These are phyloP conservation scores for Lathyrus tuberosus DNA, from an alignment of 306 rosid species.

Conservation along the genomic window DNA sequence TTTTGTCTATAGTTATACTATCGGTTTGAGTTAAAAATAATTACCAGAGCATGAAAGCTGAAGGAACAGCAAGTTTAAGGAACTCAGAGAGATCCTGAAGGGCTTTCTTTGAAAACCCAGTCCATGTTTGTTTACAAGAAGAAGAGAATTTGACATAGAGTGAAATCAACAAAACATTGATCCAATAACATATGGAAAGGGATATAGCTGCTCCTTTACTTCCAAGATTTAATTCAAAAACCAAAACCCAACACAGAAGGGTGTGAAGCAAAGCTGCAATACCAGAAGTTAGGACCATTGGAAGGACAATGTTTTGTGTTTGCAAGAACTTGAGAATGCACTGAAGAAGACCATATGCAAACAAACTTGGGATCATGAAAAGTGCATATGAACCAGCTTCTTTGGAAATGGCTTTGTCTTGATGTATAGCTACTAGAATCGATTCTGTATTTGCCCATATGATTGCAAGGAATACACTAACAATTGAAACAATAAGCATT, in stretches of 20 bases:
- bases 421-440: conserved; percentile 35
- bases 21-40: not conserved
- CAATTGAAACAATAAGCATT: conserved; percentile 46
- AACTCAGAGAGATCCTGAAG: conserved; percentile 45
- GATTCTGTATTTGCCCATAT: conserved; percentile 58
- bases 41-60: conserved; percentile 73
- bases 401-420: conserved; percentile 40
- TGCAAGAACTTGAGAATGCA: conserved; percentile 64
- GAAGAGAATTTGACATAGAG: conserved; percentile 58
- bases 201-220: conserved; percentile 68
- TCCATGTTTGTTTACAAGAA: conserved; percentile 63
- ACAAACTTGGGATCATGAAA: conserved; percentile 62
- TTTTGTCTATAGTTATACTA: not conserved
- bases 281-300: conserved; percentile 60
- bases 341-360: conserved; percentile 67
- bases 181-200: conserved; percentile 57
- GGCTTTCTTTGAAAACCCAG: conserved; percentile 56
- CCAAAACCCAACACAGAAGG: conserved; percentile 59
- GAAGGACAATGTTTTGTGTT: conserved; percentile 65
- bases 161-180: conserved; percentile 52
- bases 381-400: conserved; percentile 67
- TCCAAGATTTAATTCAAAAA: conserved; percentile 56
- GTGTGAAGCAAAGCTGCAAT: conserved; percentile 52
- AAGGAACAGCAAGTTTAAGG: conserved; percentile 68
- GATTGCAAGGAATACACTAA: conserved; percentile 50